Evolutionary conservation across 495 filamentous ascomycete species (phyloP).

Genomic region (Xylaria venustula): DNA sequence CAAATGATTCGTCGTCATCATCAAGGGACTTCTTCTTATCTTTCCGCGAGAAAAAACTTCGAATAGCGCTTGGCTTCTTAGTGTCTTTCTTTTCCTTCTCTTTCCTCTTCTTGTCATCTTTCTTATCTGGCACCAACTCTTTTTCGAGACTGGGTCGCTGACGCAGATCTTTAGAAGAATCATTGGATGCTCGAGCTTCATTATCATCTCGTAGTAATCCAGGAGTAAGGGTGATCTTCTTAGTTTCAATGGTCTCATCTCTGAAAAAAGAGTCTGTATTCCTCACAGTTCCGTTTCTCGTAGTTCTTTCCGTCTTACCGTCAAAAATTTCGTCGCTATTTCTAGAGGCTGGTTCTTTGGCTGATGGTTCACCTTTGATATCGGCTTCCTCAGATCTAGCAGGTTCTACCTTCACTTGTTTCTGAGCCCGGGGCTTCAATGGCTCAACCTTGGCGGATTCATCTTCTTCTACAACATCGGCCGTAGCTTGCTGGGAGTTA

Average conservation of each 20-base stretch:
- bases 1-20: constrained; percentile 67
- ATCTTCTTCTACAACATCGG: constrained; percentile 38
- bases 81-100: constrained; percentile 84
- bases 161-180: constrained; percentile 62
- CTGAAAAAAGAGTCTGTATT: constrained; percentile 97
- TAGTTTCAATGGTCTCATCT: constrained; percentile 89
- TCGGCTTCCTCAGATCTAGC: constrained; percentile 33
- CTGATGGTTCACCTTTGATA: constrained; percentile 11
- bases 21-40: constrained; percentile 75
- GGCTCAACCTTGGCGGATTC: constrained; percentile 51
- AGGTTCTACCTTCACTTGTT: constrained; percentile 42
- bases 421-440: constrained; percentile 38
- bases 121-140: constrained; percentile 47
- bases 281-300: constrained; percentile 79
- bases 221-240: constrained; percentile 96
- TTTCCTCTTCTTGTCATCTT: constrained; percentile 52
- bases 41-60: constrained; percentile 92
- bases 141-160: constrained; percentile 55
- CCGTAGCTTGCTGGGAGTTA: constrained; percentile 28
- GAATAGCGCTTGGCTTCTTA: constrained; percentile 88
- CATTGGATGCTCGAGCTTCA: constrained; percentile 55
- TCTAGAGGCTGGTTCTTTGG: constrained; percentile 34
- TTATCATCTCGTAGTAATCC: constrained; percentile 88
- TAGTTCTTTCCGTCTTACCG: constrained; percentile 56
- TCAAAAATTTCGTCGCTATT: constrained; percentile 71